phyloP scores from a whole-genome alignment of 805 yeast genomes.

The Saccharomyces mikatae region DNA sequence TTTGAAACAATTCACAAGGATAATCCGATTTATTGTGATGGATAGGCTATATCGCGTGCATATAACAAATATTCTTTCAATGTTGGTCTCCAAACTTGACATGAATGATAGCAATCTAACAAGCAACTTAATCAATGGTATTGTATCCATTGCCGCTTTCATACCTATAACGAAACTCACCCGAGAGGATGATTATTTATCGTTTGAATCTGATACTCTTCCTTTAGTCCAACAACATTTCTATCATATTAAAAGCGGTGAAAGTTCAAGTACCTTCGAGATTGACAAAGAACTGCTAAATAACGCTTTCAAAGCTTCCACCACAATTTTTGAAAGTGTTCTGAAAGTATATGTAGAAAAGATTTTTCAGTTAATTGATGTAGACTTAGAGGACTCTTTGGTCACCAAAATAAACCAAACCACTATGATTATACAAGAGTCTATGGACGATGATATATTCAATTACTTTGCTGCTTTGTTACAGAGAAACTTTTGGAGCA shows the following conservation, averaged over 20 bases:
- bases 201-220: constrained; percentile 34
- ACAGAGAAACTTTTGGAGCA: constrained; percentile 35
- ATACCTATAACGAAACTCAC: constrained; percentile 62
- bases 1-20: constrained; percentile 53
- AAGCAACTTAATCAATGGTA: constrained; percentile 53
- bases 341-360: constrained; percentile 49
- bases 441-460: constrained; percentile 52
- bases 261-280: constrained; percentile 25
- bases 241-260: constrained; percentile 36
- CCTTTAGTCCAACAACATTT: constrained; percentile 64
- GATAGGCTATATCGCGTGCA: constrained; percentile 67
- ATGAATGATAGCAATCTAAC: constrained; percentile 78
- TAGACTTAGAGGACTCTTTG: constrained; percentile 33
- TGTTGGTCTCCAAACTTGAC: constrained; percentile 76
- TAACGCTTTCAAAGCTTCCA: constrained; percentile 60
- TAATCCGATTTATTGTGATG: constrained; percentile 58
- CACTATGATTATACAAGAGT: constrained; percentile 45
- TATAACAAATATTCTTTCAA: constrained; percentile 59
- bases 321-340: constrained; percentile 59
- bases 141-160: constrained; percentile 62
- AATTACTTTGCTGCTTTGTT: constrained; percentile 34
- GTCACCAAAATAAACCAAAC: constrained; percentile 36
- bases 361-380: constrained; percentile 55
- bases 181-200: constrained; percentile 32
- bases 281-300: constrained; percentile 41